Percentiles rank a stretch among this genome's conserved stretches.
These are phyloP conservation scores for Macrolepiota fuliginosa DNA, from an alignment of 768 basidiomycete genomes.

Conservation along the genomic window DNA sequence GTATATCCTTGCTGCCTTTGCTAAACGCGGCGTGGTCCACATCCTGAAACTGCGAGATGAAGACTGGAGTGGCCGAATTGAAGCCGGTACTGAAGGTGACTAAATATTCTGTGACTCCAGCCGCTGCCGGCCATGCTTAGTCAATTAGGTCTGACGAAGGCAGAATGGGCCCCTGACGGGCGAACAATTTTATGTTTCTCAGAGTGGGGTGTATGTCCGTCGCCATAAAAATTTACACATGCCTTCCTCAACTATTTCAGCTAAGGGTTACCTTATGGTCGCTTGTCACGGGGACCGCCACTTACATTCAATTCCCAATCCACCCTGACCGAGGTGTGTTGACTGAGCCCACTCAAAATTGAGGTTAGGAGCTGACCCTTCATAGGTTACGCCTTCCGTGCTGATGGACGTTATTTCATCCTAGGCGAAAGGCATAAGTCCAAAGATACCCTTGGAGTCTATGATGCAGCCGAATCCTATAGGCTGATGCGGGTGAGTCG, in stretches of 20 bases:
- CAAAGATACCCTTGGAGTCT: slow-evolving; percentile 83
- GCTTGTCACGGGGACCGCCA: slow-evolving; percentile 68
- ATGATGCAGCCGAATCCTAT: slow-evolving; percentile 70
- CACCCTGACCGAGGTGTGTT: slow-evolving; percentile 72
- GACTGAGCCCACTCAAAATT: neutral
- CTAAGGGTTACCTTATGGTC: slow-evolving; percentile 88
- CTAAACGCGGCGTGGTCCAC: slow-evolving; percentile 68
- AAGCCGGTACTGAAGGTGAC: slow-evolving; percentile 72
- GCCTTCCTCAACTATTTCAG: slow-evolving; percentile 35
- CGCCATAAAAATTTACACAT: neutral
- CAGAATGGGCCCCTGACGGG: slow-evolving; percentile 90
- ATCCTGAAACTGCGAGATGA: slow-evolving; percentile 81
- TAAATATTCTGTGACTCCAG: neutral
- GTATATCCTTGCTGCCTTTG: slow-evolving; percentile 78
- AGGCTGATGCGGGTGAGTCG: slow-evolving; percentile 66
- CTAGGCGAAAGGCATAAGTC: slow-evolving; percentile 89
- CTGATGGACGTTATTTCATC: slow-evolving; percentile 81
- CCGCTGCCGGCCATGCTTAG: slow-evolving; percentile 11
- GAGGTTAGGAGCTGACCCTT: neutral
- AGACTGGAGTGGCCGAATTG: slow-evolving; percentile 72
- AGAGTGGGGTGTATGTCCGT: slow-evolving; percentile 81
- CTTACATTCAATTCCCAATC: slow-evolving; percentile 83
- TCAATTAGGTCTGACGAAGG: slow-evolving; percentile 64
- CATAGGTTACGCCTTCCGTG: slow-evolving; percentile 72
- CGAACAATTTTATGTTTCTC: slow-evolving; percentile 85